Evolutionary conservation across 371 early-diverging fungal species (phyloP), one percentile per base, ranked within the genome.

Genomic region (Nematocida major): DNA sequence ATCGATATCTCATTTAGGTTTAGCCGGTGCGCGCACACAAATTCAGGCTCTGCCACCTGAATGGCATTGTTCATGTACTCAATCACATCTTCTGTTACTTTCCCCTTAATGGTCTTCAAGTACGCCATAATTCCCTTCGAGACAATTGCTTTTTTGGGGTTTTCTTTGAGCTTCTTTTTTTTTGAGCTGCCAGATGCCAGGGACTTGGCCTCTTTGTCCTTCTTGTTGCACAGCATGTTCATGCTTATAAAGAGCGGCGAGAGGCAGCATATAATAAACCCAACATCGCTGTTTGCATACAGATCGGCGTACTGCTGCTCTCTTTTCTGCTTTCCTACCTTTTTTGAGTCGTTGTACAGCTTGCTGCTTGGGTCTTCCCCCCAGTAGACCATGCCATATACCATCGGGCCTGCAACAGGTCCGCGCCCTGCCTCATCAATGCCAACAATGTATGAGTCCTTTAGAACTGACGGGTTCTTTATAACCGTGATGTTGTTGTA

Each of bases 351-450:
- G 28, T 73, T 82, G 61, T 76, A 81, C 20, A 54, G 38, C 26
- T 15, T 45, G 20, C 30, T 40, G 3, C 67, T 54, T 54, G 54
- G 42, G 45, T 26, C 67, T 26, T 42, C 38, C 15, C 22, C 43
- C 53, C 65, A 47, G 48, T 80, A 66, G 36, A 81, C 59, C 2
- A 67, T 48, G 2, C 76, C 76, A 79, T 84, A 86, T 9, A 86
- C 86, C 78, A 86, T 70, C 13, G 80, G 78, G 1, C 92, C 93
- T 0, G 97, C 86, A 2, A 96, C 95, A 2, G 99, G 97, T 0
- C 99, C 99, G 47, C 97, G 85, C 15, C 99, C 99, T 13, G 97
- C 99, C 80, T 99, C 97, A 82, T 99, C 97, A 1, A 99, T 91
- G 15, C 99, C 97, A 43, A 96, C 63, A 32, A 79, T 67, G 36